Base-by-base conservation (phyloP, 192 early-diverging fungal species). In the Haplosporangium gracile region DNA sequence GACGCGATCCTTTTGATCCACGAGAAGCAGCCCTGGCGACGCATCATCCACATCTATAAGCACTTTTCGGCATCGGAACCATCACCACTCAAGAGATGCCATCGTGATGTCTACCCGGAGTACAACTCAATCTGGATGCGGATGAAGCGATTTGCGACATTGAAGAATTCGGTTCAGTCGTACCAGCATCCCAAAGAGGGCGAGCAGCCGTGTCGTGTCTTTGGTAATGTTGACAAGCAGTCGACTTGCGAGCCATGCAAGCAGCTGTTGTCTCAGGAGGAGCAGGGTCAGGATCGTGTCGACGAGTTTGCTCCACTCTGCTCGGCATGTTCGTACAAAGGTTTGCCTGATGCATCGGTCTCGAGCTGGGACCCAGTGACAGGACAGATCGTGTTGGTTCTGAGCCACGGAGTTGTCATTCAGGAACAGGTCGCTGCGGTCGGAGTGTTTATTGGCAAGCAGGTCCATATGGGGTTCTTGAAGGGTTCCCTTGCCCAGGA, bases 81-180 rank as follows among this genome's bases (percentile, higher is more conserved):
- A 13, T 86, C 84, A 1, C 84, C 84, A 0, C 68, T 86, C 43
- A 86, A 86, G 42, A 57, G 84, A 42, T 86, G 84, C n/a, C 84
- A 86, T 78, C 79, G 79, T 0, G 84, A 86, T 68, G 84, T 86
- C n/a, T 86, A 86, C 60, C 84, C 84, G 8, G 84, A 81, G 40
- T 86, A 86, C 45, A 75, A 75, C 2, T 86, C 84, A 11, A 53
- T 86, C 43, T 86, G 84, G 84, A 53, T 78, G 5, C 74, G 68
- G 36, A 86, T 86, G 84, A 76, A 65, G 47, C 77, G 77, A 38
- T 86, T 38, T 24, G 84, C 84, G 13, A 77, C 75, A 7, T 65
- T 86, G 26, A 79, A 75, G 49, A 86, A 86, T 43, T 77, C 84
- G 34, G 72, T 86, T 6, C 79, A 86, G 49, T 36, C 57, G 0